A percentile compares a stretch with the other conserved stretches of the same genome.
Evolutionary conservation across 2,329 filamentous ascomycete genomes (phyloP).

Genomic region (Laburnicola sp.): DNA sequence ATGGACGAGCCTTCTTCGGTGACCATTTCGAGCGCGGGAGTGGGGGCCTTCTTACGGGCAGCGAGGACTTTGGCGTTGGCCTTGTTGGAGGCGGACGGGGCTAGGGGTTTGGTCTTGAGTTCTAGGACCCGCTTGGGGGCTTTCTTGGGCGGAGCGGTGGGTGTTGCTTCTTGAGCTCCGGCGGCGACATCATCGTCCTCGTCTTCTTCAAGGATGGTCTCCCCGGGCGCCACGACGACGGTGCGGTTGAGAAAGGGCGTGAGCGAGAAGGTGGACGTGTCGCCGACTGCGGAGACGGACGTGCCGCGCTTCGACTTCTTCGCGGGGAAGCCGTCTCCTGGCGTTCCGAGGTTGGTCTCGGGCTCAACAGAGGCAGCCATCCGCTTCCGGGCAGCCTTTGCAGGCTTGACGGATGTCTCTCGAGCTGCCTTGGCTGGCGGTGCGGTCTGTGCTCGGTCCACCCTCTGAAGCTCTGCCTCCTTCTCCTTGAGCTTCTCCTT

Average conservation of each 20-base stretch:
- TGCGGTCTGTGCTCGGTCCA: constrained; percentile 48
- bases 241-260: constrained; percentile 88
- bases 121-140: constrained; percentile 28
- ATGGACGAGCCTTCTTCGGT: constrained; percentile 46
- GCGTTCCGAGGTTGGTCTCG: constrained; percentile 54
- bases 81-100: constrained; percentile 50
- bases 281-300: constrained; percentile 64
- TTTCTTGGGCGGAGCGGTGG: constrained; percentile 37
- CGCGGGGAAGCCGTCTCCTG: constrained; percentile 51
- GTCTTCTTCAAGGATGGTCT: constrained; percentile 43
- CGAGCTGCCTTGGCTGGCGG: constrained; percentile 35
- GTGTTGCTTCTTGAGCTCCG: constrained; percentile 27
- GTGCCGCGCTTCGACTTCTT: constrained; percentile 55
- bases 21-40: constrained; percentile 49
- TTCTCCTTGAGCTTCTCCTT: constrained; percentile 74
- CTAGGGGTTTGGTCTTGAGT: constrained; percentile 48
- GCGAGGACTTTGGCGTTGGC: constrained; percentile 47
- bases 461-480: constrained; percentile 54
- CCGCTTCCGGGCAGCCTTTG: constrained; percentile 49
- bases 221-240: constrained; percentile 58
- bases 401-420: constrained; percentile 38
- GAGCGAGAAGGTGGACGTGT: constrained; percentile 91
- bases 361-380: constrained; percentile 50
- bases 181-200: constrained; percentile 32
- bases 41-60: constrained; percentile 42